phyloP scores from a whole-genome alignment of 2,329 filamentous ascomycete species.

The Verticillium dahliae region DNA sequence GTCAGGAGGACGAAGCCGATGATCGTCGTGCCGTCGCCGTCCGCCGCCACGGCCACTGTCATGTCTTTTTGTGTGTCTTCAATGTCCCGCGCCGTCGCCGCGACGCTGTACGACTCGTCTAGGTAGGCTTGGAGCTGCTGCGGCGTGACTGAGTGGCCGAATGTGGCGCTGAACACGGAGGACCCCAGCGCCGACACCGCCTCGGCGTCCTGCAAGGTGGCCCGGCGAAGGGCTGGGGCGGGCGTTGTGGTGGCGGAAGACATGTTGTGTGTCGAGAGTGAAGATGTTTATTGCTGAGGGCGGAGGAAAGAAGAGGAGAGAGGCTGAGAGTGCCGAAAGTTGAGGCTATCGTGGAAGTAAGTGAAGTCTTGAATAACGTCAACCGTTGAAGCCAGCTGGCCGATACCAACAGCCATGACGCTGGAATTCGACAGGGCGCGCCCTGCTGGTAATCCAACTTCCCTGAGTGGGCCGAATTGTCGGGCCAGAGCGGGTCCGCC shows the following conservation, averaged over 20 bases:
- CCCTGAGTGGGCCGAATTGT: too few relatives aligned
- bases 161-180: conserved; percentile 28
- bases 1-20: conserved; percentile 35
- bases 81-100: conserved; percentile 20
- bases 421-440: too few relatives aligned
- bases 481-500: too few relatives aligned
- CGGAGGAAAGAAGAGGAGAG: too few relatives aligned
- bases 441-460: too few relatives aligned
- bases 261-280: not conserved
- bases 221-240: conserved; percentile 16
- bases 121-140: conserved; percentile 30
- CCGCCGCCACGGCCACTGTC: conserved; percentile 13
- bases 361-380: too few relatives aligned
- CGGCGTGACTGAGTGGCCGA: conserved; percentile 32
- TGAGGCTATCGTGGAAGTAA: too few relatives aligned
- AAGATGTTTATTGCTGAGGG: too few relatives aligned
- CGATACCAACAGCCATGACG: too few relatives aligned
- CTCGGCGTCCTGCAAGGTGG: conserved; percentile 17
- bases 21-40: conserved; percentile 11
- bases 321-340: too few relatives aligned
- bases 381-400: too few relatives aligned
- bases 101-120: conserved; percentile 25
- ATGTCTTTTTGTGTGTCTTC: conserved; percentile 17
- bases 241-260: not conserved
- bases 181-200: conserved; percentile 26